Evolutionary conservation across 805 yeast species (phyloP).

Genomic region (Wickerhamomyces tratensis): DNA sequence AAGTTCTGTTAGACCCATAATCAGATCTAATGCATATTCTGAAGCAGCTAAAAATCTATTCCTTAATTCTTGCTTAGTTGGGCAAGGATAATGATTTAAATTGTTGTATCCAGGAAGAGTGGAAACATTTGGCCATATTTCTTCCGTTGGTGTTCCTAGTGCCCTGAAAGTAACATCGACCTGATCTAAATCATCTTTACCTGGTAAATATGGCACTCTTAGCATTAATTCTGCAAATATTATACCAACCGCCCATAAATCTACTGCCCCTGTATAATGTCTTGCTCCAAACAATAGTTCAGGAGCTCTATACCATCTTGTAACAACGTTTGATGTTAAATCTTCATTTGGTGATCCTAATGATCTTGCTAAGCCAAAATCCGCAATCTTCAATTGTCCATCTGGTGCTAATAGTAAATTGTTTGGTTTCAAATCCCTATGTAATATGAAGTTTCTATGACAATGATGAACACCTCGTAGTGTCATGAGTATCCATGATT

Average conservation of each 20-base stretch:
- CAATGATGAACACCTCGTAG: slow-evolving; percentile 92
- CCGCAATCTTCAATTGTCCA: slow-evolving; percentile 89
- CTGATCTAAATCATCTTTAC: slow-evolving; percentile 84
- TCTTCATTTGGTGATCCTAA: slow-evolving; percentile 68
- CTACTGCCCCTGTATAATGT: slow-evolving; percentile 84
- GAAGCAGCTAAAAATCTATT: slow-evolving; percentile 87
- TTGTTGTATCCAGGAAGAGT: slow-evolving; percentile 69
- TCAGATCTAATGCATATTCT: slow-evolving; percentile 67
- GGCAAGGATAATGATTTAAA: slow-evolving; percentile 70
- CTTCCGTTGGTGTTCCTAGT: slow-evolving; percentile 91
- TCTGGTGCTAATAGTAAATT: slow-evolving; percentile 78
- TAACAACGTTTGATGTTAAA: slow-evolving; percentile 89
- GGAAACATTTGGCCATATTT: slow-evolving; percentile 84
- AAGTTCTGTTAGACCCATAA: slow-evolving; percentile 62
- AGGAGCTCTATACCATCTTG: slow-evolving; percentile 97
- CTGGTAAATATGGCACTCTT: slow-evolving; percentile 91
- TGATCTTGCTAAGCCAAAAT: slow-evolving; percentile 91
- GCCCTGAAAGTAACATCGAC: slow-evolving; percentile 91
- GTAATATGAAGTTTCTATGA: slow-evolving; percentile 83
- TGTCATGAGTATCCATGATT: slow-evolving; percentile 92
- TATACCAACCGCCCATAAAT: slow-evolving; percentile 94
- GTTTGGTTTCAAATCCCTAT: slow-evolving; percentile 90
- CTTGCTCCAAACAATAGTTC: slow-evolving; percentile 83
- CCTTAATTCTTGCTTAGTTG: slow-evolving; percentile 69
- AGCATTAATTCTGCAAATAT: slow-evolving; percentile 95